Percentiles rank a stretch among this genome's conserved stretches.
phyloP scores from a whole-genome alignment of 768 basidiomycete species.

The Leccinum incarnatum region DNA sequence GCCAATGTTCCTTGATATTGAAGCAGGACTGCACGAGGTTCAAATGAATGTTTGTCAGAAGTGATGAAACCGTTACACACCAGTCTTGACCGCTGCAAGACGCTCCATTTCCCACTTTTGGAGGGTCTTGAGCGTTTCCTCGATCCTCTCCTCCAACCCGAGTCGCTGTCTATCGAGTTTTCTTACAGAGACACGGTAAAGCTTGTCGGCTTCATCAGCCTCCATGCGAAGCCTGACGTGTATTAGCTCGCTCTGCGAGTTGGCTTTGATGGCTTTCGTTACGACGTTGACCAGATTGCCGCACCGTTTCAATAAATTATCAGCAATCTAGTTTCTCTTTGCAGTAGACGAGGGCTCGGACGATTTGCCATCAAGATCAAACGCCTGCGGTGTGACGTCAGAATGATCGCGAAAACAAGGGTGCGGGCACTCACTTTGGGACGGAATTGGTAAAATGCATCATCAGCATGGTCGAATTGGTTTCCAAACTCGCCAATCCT shows the following conservation, averaged over 20 bases:
- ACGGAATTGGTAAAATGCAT: conserved; percentile 49
- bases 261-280: conserved; percentile 61
- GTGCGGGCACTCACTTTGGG: conserved; percentile 53
- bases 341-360: conserved; percentile 21
- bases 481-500: conserved; percentile 28
- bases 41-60: neutral
- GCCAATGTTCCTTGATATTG: conserved; percentile 84
- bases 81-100: conserved; percentile 80
- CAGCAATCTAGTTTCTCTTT: conserved; percentile 40
- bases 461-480: conserved; percentile 2
- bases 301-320: conserved; percentile 65
- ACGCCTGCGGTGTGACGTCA: conserved; percentile 22
- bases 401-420: conserved; percentile 22
- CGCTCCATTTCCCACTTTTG: conserved; percentile 88
- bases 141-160: conserved; percentile 80
- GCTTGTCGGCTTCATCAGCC: conserved; percentile 76
- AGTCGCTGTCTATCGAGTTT: conserved; percentile 84
- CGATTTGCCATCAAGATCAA: conserved; percentile 27
- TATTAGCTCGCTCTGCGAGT: conserved; percentile 53
- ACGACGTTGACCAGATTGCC: conserved; percentile 68
- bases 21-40: conserved; percentile 54
- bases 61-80: conserved; percentile 35
- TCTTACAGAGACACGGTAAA: conserved; percentile 78
- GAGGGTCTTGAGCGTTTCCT: conserved; percentile 74
- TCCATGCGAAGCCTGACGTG: conserved; percentile 72